These are phyloP conservation scores for Lyophyllum decastes DNA, from an alignment of 768 basidiomycete species.

Conservation along the genomic window DNA sequence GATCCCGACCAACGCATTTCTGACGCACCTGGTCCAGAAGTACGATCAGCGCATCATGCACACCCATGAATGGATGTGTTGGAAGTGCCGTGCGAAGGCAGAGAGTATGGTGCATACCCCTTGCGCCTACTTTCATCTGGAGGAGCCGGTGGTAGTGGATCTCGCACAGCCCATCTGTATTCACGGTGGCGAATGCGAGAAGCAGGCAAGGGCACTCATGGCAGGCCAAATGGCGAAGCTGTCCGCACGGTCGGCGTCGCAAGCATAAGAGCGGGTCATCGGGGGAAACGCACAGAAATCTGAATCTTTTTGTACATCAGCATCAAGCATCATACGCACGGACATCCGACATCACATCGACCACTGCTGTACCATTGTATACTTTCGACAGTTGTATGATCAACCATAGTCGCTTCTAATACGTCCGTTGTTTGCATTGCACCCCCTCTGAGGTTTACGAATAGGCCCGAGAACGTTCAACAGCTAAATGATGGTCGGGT, in stretches of 20 bases:
- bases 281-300: not conserved
- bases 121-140: slow-evolving; percentile 2
- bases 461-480: no score
- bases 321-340: not conserved
- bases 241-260: not conserved
- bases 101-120: slow-evolving; percentile 7
- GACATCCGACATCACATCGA: not conserved
- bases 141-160: slow-evolving; percentile 6
- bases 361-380: not conserved
- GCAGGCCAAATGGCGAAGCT: slow-evolving; percentile 1
- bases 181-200: not conserved
- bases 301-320: not conserved
- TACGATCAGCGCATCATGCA: slow-evolving; percentile 8
- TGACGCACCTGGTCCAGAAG: slow-evolving; percentile 6
- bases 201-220: not conserved
- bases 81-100: slow-evolving; percentile 6
- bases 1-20: slow-evolving; percentile 1
- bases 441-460: no score
- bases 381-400: no score
- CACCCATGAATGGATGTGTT: slow-evolving; percentile 6
- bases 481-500: no score
- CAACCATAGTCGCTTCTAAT: no score
- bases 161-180: slow-evolving; percentile 5
- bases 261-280: not conserved
- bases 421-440: no score